Percentiles rank a stretch among this genome's conserved stretches.
phyloP scores from a whole-genome alignment of 129 eudicot species.

The Dittrichia graveolens region DNA sequence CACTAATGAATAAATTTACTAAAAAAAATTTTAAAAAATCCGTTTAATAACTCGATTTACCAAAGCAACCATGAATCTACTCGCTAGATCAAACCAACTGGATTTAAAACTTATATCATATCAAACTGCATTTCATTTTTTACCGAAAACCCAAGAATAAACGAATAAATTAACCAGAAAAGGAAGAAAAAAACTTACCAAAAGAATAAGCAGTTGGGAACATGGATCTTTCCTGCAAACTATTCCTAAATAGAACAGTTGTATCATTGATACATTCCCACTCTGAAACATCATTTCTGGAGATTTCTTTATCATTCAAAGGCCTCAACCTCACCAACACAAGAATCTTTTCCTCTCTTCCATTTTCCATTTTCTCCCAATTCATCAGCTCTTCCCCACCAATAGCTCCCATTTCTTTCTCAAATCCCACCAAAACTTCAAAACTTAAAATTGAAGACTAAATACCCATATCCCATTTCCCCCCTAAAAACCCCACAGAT shows the following conservation, averaged over 20 bases:
- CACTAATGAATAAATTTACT: constrained; percentile 14
- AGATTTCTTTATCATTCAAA: constrained; percentile 81
- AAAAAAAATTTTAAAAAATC: background rate
- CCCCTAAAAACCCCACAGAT: constrained; percentile 18
- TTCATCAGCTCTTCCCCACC: constrained; percentile 80
- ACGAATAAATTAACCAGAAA: background rate
- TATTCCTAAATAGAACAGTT: constrained; percentile 73
- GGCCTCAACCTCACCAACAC: constrained; percentile 98
- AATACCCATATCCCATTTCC: constrained; percentile 25
- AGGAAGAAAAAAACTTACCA: constrained; percentile 45
- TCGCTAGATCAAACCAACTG: constrained; percentile 30
- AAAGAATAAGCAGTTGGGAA: constrained; percentile 84
- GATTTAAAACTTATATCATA: constrained; percentile 8
- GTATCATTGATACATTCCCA: constrained; percentile 88
- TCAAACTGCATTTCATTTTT: background rate
- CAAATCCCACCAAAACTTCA: constrained; percentile 23
- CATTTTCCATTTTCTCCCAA: constrained; percentile 78
- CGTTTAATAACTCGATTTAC: background rate
- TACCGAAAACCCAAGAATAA: background rate
- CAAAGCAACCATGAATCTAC: constrained; percentile 45
- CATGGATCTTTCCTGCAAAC: constrained; percentile 85
- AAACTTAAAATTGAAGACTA: constrained; percentile 20
- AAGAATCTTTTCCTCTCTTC: constrained; percentile 85
- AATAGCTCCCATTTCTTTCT: constrained; percentile 70
- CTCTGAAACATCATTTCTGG: constrained; percentile 80